Evolutionary conservation across 805 yeast genomes (phyloP).

Genomic region (Teunomyces tritomae): DNA sequence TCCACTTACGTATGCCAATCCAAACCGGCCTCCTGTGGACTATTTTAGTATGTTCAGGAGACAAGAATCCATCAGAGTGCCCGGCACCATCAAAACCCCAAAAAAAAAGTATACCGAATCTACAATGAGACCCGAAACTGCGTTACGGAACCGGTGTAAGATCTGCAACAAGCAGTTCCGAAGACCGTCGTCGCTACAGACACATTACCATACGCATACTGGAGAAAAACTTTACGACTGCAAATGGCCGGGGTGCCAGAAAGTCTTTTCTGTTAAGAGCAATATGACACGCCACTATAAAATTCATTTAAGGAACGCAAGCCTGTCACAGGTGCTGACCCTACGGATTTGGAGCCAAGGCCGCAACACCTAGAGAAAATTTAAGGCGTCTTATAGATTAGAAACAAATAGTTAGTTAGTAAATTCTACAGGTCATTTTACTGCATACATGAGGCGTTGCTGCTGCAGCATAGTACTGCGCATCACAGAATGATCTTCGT

Average conservation of each 20-base stretch:
- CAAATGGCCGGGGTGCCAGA: constrained; percentile 61
- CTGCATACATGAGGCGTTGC: too few relatives aligned
- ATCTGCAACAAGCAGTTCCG: constrained; percentile 76
- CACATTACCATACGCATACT: constrained; percentile 72
- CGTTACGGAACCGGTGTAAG: constrained; percentile 45
- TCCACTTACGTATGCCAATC: not conserved
- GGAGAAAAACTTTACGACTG: constrained; percentile 37
- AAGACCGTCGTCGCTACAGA: constrained; percentile 77
- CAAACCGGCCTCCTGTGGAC: not conserved
- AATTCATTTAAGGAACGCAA: constrained; percentile 47
- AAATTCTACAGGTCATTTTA: too few relatives aligned
- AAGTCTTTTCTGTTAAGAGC: constrained; percentile 70
- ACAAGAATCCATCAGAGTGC: not conserved
- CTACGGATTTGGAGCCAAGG: not conserved
- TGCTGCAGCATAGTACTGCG: not conserved
- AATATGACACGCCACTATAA: constrained; percentile 79
- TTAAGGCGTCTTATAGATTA: not conserved
- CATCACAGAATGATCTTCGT: not conserved
- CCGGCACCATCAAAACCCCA: not conserved
- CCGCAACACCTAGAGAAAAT: not conserved
- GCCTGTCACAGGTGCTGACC: not conserved
- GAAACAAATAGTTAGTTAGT: too few relatives aligned
- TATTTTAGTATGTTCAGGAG: not conserved
- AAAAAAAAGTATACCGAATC: constrained; percentile 14
- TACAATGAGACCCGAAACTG: constrained; percentile 44